phyloP scores from a whole-genome alignment of 306 rosid species.

The Citrullus amarus region DNA sequence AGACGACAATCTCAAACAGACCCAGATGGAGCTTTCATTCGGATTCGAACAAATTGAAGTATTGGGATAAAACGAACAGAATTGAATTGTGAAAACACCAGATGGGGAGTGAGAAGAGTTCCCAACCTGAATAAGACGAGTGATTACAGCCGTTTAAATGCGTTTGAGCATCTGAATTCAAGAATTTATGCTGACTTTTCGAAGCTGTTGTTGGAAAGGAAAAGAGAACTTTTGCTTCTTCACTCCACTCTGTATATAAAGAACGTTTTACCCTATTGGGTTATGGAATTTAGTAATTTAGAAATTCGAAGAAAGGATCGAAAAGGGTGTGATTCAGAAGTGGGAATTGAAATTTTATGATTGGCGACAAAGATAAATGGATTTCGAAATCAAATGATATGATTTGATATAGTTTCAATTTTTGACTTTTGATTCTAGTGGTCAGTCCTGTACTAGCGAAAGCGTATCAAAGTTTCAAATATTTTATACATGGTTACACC shows the following conservation, averaged over 20 bases:
- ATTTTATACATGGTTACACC: not conserved
- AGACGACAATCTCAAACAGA: not conserved
- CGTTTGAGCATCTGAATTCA: not conserved
- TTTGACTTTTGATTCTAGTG: not conserved
- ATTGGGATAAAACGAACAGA: not conserved
- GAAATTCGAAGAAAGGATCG: not conserved
- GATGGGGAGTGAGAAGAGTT: not conserved
- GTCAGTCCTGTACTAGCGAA: not conserved
- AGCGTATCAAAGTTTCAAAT: not conserved
- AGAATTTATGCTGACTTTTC: not conserved
- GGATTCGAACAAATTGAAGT: not conserved
- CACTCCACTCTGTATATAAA: not conserved
- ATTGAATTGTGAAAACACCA: not conserved
- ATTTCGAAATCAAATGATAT: not conserved
- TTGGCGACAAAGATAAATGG: not conserved
- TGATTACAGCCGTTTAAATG: not conserved
- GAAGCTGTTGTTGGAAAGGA: not conserved
- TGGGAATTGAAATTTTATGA: not conserved
- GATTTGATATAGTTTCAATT: too few species aligned
- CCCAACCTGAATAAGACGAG: not conserved
- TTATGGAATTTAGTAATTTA: not conserved
- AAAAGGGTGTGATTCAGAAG: not conserved
- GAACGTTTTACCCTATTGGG: not conserved
- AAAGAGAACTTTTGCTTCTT: not conserved
- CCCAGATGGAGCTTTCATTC: not conserved